Evolutionary conservation across 768 basidiomycete species (phyloP).

Genomic region (Postia placenta): DNA sequence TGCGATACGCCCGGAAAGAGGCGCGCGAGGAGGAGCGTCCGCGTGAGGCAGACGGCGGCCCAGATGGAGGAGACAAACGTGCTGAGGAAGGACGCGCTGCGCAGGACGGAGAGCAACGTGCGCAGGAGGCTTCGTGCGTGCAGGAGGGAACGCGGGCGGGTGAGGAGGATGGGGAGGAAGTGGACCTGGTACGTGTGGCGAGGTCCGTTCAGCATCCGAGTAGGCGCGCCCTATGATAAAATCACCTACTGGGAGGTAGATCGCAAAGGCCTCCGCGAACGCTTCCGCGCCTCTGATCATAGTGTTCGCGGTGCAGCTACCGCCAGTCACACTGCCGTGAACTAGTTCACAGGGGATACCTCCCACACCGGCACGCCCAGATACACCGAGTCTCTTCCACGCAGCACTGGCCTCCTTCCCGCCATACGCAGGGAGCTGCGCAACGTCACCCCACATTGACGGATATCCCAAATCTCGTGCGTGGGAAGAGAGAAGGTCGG

Average conservation of each 20-base stretch:
- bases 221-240: neutral
- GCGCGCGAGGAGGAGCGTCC: conserved; percentile 59
- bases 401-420: conserved; percentile 40
- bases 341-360: conserved; percentile 75
- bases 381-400: conserved; percentile 56
- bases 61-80: conserved; percentile 68
- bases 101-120: conserved; percentile 44
- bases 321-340: conserved; percentile 50
- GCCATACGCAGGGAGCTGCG: conserved; percentile 55
- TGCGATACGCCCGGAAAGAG: conserved; percentile 64
- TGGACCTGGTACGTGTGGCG: conserved; percentile 44
- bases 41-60: conserved; percentile 62
- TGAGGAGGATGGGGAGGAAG: conserved; percentile 59
- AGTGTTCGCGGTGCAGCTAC: conserved; percentile 58
- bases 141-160: conserved; percentile 48
- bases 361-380: conserved; percentile 47
- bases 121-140: conserved; percentile 33
- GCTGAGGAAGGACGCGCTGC: conserved; percentile 69
- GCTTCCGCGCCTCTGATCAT: conserved; percentile 45
- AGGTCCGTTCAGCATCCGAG: neutral
- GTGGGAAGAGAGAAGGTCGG: conserved; percentile 37
- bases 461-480: conserved; percentile 55
- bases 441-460: conserved; percentile 57
- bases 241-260: conserved; percentile 65
- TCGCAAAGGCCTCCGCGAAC: conserved; percentile 54